These are phyloP conservation scores for Neurospora sp. DNA, from an alignment of 495 filamentous ascomycete species.

Conservation along the genomic window DNA sequence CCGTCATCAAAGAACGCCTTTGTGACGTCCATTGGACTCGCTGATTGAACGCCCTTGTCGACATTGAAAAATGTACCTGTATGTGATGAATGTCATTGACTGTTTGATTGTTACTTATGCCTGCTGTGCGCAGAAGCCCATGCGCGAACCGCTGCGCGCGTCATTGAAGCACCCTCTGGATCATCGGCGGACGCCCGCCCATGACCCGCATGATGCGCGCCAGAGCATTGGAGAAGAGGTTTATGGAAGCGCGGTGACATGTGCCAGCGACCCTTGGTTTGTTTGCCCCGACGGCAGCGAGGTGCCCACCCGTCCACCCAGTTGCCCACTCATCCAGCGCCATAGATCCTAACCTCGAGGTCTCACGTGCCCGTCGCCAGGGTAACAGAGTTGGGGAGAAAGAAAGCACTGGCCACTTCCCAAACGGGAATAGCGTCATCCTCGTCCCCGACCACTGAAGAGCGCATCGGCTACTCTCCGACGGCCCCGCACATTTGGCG, in stretches of 20 bases:
- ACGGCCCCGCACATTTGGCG: neutral
- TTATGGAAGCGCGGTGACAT: too few relatives aligned
- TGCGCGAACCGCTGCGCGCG: neutral
- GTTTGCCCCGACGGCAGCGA: neutral
- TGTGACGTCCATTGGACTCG: neutral
- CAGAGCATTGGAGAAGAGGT: too few relatives aligned
- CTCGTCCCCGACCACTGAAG: too few relatives aligned
- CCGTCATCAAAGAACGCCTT: neutral
- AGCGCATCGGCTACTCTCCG: neutral
- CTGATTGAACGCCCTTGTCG: neutral
- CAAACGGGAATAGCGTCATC: neutral
- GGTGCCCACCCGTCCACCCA: neutral
- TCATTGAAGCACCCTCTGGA: neutral
- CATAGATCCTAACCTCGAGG: neutral
- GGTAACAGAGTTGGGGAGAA: neutral
- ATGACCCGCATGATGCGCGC: too few relatives aligned
- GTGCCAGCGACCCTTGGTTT: too few relatives aligned
- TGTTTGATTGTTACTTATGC: neutral
- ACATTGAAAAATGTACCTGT: neutral
- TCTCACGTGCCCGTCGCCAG: too few relatives aligned
- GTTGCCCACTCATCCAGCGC: too few relatives aligned
- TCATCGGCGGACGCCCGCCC: neutral
- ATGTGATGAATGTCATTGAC: neutral
- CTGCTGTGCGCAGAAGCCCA: neutral
- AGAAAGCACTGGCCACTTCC: neutral